phyloP scores from a whole-genome alignment of 2,329 filamentous ascomycete species.

The Clarireedia hainanense region DNA sequence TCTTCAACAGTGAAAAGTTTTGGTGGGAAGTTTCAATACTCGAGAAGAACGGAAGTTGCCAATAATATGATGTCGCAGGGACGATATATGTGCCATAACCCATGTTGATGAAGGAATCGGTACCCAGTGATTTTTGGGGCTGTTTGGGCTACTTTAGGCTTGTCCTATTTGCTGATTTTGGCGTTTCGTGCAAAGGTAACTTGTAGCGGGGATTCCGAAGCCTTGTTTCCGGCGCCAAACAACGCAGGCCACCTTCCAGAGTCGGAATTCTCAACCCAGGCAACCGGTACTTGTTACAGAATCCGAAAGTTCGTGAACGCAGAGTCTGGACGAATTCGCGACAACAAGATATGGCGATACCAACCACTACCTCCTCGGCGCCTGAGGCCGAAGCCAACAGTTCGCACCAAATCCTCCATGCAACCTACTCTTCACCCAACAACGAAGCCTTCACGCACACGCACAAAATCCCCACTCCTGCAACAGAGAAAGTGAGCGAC shows the following conservation, averaged over 20 bases:
- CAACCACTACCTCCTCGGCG: background rate
- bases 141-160: background rate
- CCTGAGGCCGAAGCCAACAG: background rate
- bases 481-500: slow-evolving; percentile 33
- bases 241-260: background rate
- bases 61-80: background rate
- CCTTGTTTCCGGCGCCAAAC: background rate
- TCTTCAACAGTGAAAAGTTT: background rate
- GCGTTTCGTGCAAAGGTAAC: background rate
- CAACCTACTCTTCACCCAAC: slow-evolving; percentile 46
- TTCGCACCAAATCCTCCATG: slow-evolving; percentile 22
- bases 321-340: background rate
- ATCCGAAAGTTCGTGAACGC: background rate
- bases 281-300: too few relatives aligned
- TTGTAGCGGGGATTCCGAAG: background rate
- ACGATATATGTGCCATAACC: background rate
- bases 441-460: slow-evolving; percentile 40
- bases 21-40: background rate
- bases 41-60: background rate
- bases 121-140: background rate
- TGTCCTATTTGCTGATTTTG: background rate
- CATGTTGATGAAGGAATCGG: background rate
- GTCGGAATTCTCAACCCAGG: too few relatives aligned
- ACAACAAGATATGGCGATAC: background rate
- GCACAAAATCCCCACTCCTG: slow-evolving; percentile 31